Conservation (phyloP, 495 filamentous ascomycete species). For the Penicillium riverlandense region DNA sequence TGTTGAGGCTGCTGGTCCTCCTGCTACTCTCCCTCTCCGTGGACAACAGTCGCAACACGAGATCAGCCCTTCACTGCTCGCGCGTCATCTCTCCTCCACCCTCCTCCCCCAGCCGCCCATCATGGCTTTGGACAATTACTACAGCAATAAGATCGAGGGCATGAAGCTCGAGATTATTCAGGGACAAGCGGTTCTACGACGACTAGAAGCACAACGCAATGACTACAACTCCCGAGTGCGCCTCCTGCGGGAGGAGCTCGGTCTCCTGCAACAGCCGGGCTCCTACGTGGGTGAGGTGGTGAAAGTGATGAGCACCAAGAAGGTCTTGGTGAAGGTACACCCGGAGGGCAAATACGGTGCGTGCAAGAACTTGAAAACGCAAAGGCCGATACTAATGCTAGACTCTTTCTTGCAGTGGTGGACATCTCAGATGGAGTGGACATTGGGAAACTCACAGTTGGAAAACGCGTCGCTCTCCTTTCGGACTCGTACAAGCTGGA, state of each 20-base stretch:
- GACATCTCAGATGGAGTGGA: slow-evolving; percentile 94
- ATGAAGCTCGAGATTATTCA: slow-evolving; percentile 99
- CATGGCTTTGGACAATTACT: slow-evolving; percentile 99
- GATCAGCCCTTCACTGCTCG: slow-evolving; percentile 5
- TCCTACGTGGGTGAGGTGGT: slow-evolving; percentile 99
- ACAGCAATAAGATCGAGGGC: slow-evolving; percentile 98
- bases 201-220: slow-evolving; percentile 96
- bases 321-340: slow-evolving; percentile 97
- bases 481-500: slow-evolving; percentile 97
- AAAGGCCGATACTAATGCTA: slow-evolving; percentile 5
- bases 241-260: slow-evolving; percentile 90
- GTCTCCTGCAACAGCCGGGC: slow-evolving; percentile 91
- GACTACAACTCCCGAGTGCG: slow-evolving; percentile 99
- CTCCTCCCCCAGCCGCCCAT: not conserved
- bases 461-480: slow-evolving; percentile 94
- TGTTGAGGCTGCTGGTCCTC: too few species aligned
- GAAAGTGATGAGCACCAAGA: slow-evolving; percentile 99
- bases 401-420: slow-evolving; percentile 58
- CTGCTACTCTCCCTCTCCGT: not conserved
- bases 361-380: slow-evolving; percentile 11
- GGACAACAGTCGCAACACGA: not conserved
- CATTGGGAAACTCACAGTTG: slow-evolving; percentile 88
- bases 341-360: slow-evolving; percentile 99
- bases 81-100: slow-evolving; percentile 21
- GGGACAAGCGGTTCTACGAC: slow-evolving; percentile 87